A percentile compares a stretch with the other conserved stretches of the same genome.
phyloP scores from a whole-genome alignment of 768 basidiomycete species.

The Naganishia kalamii region DNA sequence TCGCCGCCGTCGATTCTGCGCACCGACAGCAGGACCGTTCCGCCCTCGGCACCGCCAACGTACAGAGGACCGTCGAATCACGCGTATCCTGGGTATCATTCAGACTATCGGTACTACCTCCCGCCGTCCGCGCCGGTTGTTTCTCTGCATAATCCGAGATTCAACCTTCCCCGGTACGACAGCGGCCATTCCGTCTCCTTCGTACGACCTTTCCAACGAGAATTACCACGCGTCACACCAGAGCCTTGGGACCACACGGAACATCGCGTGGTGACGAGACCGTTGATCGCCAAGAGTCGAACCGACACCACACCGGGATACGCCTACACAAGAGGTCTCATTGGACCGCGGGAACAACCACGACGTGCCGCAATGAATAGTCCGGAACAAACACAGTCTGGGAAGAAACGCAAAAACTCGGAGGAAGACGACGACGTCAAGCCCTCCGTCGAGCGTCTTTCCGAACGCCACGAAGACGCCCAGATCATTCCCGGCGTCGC shows the following conservation, averaged over 20 bases:
- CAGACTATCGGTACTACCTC: too few species aligned
- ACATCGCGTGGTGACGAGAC: background rate
- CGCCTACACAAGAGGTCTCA: background rate
- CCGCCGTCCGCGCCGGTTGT: too few species aligned
- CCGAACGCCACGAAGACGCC: background rate
- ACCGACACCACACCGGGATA: background rate
- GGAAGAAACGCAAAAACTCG: constrained; percentile 1
- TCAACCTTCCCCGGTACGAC: too few species aligned
- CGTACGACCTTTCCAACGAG: background rate
- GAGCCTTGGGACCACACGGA: background rate
- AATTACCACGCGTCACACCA: background rate
- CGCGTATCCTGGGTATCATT: too few species aligned
- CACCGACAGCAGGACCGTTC: too few species aligned
- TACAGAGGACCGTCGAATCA: too few species aligned
- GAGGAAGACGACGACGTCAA: background rate
- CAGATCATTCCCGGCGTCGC: constrained; percentile 7
- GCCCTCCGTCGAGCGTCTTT: background rate
- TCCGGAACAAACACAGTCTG: background rate
- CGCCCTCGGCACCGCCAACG: too few species aligned
- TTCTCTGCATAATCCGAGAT: too few species aligned
- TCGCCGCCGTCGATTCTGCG: too few species aligned
- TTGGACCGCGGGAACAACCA: background rate
- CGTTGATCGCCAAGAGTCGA: background rate
- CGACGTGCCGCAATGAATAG: background rate
- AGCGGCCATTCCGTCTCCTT: too few species aligned